These are phyloP conservation scores for Calonectria crousiana DNA, from an alignment of 2,329 filamentous ascomycete species.

Conservation along the genomic window DNA sequence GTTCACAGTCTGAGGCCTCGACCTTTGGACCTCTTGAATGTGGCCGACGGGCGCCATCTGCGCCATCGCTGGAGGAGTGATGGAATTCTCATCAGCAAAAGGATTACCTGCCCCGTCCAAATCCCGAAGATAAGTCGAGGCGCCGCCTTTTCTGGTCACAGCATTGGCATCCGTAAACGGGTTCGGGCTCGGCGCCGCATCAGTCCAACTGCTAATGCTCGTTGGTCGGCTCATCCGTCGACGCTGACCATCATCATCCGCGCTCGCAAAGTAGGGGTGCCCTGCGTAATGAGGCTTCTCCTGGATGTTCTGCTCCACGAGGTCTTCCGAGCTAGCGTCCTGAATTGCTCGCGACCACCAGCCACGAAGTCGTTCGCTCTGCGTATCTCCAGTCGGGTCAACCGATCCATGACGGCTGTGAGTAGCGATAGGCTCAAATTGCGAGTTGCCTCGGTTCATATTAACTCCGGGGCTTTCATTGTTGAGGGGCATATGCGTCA, in stretches of 20 bases:
- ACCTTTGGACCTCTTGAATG: constrained; percentile 60
- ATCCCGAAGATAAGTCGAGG: constrained; percentile 47
- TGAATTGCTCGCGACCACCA: constrained; percentile 60
- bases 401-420: constrained; percentile 56
- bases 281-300: constrained; percentile 30
- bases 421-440: constrained; percentile 54
- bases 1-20: constrained; percentile 60
- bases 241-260: constrained; percentile 27
- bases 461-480: constrained; percentile 58
- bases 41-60: constrained; percentile 56
- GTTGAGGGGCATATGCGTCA: constrained; percentile 30
- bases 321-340: constrained; percentile 54
- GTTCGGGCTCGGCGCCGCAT: constrained; percentile 19
- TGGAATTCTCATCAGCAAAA: constrained; percentile 63
- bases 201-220: constrained; percentile 21
- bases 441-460: constrained; percentile 66
- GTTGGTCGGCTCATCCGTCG: constrained; percentile 16
- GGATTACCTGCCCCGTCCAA: constrained; percentile 51
- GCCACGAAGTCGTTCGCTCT: constrained; percentile 44
- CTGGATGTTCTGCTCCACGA: constrained; percentile 42
- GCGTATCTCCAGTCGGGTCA: constrained; percentile 20
- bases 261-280: constrained; percentile 12
- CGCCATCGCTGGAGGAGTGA: constrained; percentile 42
- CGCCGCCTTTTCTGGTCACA: constrained; percentile 53
- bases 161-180: constrained; percentile 58